phyloP scores from a whole-genome alignment of 257 asterid species.

The Solanum corneliomulleri region DNA sequence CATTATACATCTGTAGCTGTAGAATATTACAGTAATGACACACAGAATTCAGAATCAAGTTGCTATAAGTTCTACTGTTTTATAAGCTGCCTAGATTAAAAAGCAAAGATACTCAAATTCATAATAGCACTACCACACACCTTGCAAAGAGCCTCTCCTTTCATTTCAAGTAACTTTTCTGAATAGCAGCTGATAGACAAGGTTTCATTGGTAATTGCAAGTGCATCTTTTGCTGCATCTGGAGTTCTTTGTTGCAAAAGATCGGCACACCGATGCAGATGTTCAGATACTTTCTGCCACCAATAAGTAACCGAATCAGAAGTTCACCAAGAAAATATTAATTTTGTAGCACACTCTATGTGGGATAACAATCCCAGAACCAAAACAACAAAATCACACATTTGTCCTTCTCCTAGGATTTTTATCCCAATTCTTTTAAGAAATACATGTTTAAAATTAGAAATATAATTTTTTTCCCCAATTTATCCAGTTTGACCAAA shows the following conservation, averaged over 20 bases:
- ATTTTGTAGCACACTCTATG: not conserved
- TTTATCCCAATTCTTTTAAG: not conserved
- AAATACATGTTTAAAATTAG: not conserved
- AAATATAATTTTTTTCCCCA: not conserved
- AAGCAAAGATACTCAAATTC: not conserved
- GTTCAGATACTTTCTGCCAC: constrained; percentile 60
- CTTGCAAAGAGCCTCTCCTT: constrained; percentile 69
- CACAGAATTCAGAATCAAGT: not conserved
- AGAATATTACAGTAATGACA: constrained; percentile 1
- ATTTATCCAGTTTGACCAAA: not conserved
- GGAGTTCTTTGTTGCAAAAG: constrained; percentile 50
- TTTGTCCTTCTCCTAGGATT: not conserved
- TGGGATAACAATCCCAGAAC: not conserved
- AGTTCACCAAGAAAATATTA: not conserved
- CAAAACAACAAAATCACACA: not conserved
- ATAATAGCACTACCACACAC: constrained; percentile 30
- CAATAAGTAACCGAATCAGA: constrained; percentile 4
- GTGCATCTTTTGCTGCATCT: constrained; percentile 49
- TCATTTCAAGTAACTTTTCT: constrained; percentile 73
- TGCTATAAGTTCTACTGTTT: not conserved
- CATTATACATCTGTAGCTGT: constrained; percentile 57
- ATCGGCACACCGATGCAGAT: constrained; percentile 30
- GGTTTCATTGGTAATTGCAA: constrained; percentile 48
- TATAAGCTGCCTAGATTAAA: not conserved
- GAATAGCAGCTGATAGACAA: constrained; percentile 61